These are phyloP conservation scores for Nicotiana sylvestris DNA, from an alignment of 257 asterid genomes.

Conservation along the genomic window DNA sequence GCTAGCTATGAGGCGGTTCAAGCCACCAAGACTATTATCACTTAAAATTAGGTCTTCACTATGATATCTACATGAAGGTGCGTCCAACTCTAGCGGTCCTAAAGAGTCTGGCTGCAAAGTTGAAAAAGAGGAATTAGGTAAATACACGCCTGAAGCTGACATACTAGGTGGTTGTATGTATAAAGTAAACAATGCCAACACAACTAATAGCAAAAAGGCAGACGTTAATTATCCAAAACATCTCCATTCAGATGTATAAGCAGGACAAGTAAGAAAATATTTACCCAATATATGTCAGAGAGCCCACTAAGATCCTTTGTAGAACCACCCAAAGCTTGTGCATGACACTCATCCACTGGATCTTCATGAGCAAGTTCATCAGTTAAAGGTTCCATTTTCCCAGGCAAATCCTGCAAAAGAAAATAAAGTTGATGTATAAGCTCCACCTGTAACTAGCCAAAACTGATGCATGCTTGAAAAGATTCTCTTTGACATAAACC, in stretches of 20 bases:
- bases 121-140: constrained; percentile 24
- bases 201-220: background rate
- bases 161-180: background rate
- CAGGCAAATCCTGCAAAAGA: constrained; percentile 46
- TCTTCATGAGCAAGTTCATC: constrained; percentile 31
- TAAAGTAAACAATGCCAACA: background rate
- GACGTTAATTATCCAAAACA: background rate
- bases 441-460: background rate
- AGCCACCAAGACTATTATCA: constrained; percentile 85
- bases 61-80: constrained; percentile 78
- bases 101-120: constrained; percentile 84
- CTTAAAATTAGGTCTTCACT: constrained; percentile 74
- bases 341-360: constrained; percentile 31
- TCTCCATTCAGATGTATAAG: constrained; percentile 2
- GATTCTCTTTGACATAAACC: constrained; percentile 40
- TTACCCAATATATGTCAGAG: constrained; percentile 85
- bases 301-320: constrained; percentile 58
- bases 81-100: constrained; percentile 90
- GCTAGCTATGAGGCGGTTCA: constrained; percentile 81
- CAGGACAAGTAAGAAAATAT: constrained; percentile 16
- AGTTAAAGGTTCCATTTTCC: constrained; percentile 29
- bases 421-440: constrained; percentile 13
- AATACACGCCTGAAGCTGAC: background rate
- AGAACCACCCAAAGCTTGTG: constrained; percentile 38
- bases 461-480: background rate